Evolutionary conservation across 1,284 basidiomycete species (phyloP), one percentile per base, ranked within the genome.

Genomic region (Cryptococcus hybrid): DNA sequence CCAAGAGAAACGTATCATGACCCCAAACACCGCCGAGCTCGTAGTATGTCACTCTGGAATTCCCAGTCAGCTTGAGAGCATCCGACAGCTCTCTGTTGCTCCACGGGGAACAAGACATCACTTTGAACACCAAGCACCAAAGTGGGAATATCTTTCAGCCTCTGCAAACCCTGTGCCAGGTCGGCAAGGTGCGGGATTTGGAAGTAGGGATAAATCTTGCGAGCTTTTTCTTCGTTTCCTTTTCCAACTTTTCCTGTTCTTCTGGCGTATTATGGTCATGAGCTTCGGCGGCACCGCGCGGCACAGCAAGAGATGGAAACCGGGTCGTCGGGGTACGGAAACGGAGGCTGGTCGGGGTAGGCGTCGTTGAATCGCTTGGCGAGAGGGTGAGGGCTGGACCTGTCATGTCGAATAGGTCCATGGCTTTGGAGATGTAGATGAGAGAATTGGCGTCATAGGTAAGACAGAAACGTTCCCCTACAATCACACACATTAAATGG

Each of bases 401-500:
- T 0, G 92, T 92, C 86, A 99, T 88, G 79, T 98, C 95, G 76
- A 99, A 99, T 1, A 99, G 83, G 77, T 99, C 95, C 95, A 99
- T 99, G 15, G 96, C 95, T 80, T 99, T 99, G 18, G 89, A 92
- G 62, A 97, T 86, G 81, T 99, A 99, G 69, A 99, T 93, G 76
- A 99, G 87, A 3, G 92, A 96, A 80, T 99, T 99, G 59, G 96
- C 95, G 75, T 99, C 95, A 78, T 99, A 99, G 75, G 97, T 99
- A 58, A 98, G 82, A 76, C 95, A 99, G 81, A 99, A 99, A 70
- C 92, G 86, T 79, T 94, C 92, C 57, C 85, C 88, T 15, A 24
- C 5, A 30, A 30, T 30, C 3, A 30, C 30, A 30, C 30, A 30
- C 30, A 35, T 49, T 18, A 18, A 18, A 18, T 18, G 18, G 18